A percentile compares a stretch with the other conserved stretches of the same genome.
Conservation (phyloP, 345 rosid species). For the Cardamine resedifolia region DNA sequence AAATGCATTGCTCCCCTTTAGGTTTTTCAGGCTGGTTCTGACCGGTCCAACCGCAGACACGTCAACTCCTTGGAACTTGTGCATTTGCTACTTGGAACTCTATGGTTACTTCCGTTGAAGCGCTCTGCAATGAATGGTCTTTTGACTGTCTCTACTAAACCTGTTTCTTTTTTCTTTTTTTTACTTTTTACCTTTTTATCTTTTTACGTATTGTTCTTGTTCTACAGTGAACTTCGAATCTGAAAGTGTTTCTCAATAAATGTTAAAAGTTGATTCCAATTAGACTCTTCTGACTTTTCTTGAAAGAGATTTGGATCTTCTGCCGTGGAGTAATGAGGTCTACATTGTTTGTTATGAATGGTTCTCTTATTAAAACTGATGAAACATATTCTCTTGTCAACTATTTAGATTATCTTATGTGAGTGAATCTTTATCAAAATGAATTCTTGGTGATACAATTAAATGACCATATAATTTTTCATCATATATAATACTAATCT, state of each 20-base stretch:
- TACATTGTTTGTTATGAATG: neutral
- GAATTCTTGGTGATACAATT: no score
- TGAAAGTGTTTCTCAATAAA: neutral
- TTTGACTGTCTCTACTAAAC: slow-evolving; percentile 5
- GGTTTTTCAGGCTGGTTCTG: slow-evolving; percentile 69
- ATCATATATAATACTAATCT: no score
- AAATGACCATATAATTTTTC: no score
- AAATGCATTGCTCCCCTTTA: slow-evolving; percentile 70
- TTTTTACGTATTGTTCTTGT: neutral
- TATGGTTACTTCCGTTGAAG: slow-evolving; percentile 74
- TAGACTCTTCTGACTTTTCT: neutral
- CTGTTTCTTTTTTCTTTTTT: neutral
- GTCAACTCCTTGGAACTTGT: slow-evolving; percentile 73
- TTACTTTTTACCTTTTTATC: neutral
- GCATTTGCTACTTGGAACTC: slow-evolving; percentile 89
- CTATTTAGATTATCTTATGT: no score
- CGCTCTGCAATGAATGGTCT: neutral
- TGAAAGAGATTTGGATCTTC: neutral
- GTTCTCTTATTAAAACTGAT: neutral
- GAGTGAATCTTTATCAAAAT: no score
- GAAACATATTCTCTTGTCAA: neutral
- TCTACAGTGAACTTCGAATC: slow-evolving; percentile 8
- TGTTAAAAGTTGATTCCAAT: neutral
- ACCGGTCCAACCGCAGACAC: slow-evolving; percentile 71
- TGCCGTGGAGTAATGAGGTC: neutral